A percentile compares a stretch with the other conserved stretches of the same genome.
phyloP scores from a whole-genome alignment of 2,329 filamentous ascomycete species.

The Paecilomyces formosus region DNA sequence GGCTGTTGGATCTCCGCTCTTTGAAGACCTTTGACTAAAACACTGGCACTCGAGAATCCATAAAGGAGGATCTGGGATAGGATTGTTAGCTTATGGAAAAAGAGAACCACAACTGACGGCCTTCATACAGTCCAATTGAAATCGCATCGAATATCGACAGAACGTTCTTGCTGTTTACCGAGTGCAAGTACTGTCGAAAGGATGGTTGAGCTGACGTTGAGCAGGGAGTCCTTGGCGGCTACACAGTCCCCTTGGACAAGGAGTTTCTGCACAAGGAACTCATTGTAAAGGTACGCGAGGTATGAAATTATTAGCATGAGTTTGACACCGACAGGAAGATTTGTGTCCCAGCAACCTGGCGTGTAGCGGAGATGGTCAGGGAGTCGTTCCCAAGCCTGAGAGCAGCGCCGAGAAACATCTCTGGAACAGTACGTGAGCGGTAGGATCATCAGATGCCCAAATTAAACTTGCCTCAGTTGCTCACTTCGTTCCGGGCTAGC shows the following conservation, averaged over 20 bases:
- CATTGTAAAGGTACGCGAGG: slow-evolving; percentile 19
- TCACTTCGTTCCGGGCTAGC: neutral
- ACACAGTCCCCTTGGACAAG: slow-evolving; percentile 17
- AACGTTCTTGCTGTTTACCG: neutral
- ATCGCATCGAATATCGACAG: neutral
- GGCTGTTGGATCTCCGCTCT: slow-evolving; percentile 5
- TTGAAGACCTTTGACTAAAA: neutral
- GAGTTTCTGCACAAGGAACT: slow-evolving; percentile 18
- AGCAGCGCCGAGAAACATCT: neutral
- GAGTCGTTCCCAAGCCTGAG: neutral
- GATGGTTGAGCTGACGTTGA: neutral
- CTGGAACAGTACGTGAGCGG: neutral
- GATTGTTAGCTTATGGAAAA: neutral
- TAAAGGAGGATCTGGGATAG: neutral
- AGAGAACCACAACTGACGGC: neutral
- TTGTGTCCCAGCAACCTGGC: neutral
- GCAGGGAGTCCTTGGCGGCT: neutral
- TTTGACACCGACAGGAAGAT: slow-evolving; percentile 13
- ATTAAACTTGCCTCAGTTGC: neutral
- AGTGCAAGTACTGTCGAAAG: neutral
- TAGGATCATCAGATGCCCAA: neutral
- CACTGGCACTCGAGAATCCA: neutral
- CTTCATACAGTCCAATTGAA: neutral
- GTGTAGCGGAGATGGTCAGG: neutral
- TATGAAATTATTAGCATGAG: slow-evolving; percentile 24